phyloP scores from a whole-genome alignment of 2,329 filamentous ascomycete genomes.

The Ophiostoma sp. region DNA sequence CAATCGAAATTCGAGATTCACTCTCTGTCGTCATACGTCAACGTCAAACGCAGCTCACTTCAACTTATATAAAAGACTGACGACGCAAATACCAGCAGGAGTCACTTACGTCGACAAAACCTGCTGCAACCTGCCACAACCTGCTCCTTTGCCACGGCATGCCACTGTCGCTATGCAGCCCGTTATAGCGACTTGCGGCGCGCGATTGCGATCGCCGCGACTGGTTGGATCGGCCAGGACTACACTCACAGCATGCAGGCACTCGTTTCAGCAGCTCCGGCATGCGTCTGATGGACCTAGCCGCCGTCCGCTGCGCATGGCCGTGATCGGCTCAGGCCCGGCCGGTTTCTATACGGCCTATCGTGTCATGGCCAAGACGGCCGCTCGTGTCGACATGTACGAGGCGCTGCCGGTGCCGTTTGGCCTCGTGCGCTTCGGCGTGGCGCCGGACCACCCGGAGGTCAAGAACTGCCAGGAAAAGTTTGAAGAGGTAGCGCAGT shows the following conservation, averaged over 20 bases:
- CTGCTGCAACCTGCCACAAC: constrained; percentile 3
- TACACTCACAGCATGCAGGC: not conserved
- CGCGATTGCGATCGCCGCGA: constrained; percentile 12
- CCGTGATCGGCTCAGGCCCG: constrained; percentile 88
- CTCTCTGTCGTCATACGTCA: constrained; percentile 4
- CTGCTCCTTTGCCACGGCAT: not conserved
- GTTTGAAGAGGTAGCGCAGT: constrained; percentile 83
- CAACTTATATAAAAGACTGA: not conserved
- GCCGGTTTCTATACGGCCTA: constrained; percentile 95
- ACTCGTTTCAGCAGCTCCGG: not conserved
- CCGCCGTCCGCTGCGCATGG: constrained; percentile 65
- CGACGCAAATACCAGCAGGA: not conserved
- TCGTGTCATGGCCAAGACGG: constrained; percentile 74
- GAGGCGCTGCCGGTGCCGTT: constrained; percentile 91
- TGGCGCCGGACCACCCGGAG: constrained; percentile 97
- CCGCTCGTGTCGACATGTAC: constrained; percentile 88
- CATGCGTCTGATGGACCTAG: not conserved
- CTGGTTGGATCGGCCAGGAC: not conserved
- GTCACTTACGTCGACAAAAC: not conserved
- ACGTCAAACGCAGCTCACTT: not conserved
- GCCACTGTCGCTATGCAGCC: constrained; percentile 22
- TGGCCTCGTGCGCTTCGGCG: constrained; percentile 87
- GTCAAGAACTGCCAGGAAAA: constrained; percentile 99
- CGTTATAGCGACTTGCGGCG: constrained; percentile 17
- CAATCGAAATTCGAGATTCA: not conserved